A percentile compares a stretch with the other conserved stretches of the same genome.
These are phyloP conservation scores for Helichrysum umbraculigerum DNA, from an alignment of 129 eudicot genomes.

Conservation along the genomic window DNA sequence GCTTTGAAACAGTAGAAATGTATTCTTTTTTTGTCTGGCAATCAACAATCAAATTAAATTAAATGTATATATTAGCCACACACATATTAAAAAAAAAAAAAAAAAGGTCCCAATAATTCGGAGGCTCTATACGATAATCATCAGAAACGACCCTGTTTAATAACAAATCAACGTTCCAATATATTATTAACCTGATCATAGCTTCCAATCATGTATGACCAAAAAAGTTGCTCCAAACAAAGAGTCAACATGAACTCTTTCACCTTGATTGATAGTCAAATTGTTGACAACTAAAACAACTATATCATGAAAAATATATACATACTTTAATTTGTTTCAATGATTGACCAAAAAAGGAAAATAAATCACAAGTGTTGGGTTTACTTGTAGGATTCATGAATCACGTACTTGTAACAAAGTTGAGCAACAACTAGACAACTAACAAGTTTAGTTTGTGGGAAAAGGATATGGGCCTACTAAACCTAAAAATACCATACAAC, in stretches of 20 bases:
- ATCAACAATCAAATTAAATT: too few species aligned
- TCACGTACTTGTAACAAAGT: background rate
- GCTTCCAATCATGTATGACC: background rate
- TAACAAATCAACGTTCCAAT: background rate
- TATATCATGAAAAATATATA: background rate
- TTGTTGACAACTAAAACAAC: constrained; percentile 6
- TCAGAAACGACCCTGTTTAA: too few species aligned
- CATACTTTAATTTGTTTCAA: background rate
- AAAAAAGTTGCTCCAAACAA: background rate
- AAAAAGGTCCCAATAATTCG: too few species aligned
- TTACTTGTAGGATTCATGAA: background rate
- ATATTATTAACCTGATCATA: background rate
- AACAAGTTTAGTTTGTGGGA: background rate
- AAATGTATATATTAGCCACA: too few species aligned
- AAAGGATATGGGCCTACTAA: constrained; percentile 3
- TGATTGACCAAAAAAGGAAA: background rate
- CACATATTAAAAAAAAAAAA: too few species aligned
- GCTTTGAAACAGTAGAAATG: too few species aligned
- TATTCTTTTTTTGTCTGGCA: too few species aligned
- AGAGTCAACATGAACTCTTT: constrained; percentile 14
- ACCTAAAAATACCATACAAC: constrained; percentile 1
- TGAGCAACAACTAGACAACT: constrained; percentile 2
- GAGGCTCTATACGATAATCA: too few species aligned
- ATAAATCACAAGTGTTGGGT: background rate
- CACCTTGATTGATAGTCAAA: background rate